phyloP scores from a whole-genome alignment of 1,284 basidiomycete genomes.

The Malassezia obtusa region DNA sequence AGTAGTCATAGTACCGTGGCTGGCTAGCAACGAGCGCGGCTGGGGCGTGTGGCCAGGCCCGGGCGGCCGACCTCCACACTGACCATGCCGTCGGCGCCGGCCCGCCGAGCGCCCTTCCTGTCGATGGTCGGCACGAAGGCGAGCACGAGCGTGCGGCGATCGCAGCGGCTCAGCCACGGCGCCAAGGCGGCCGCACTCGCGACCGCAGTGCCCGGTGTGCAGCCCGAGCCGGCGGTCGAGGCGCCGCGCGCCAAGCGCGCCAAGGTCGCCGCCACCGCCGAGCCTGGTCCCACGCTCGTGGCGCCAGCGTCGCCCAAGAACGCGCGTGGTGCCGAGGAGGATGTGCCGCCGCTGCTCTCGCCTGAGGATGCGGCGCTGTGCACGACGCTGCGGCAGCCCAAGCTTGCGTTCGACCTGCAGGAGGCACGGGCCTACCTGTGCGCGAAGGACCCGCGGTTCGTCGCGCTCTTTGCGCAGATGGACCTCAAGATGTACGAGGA shows the following conservation, averaged over 20 bases:
- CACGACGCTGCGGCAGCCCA: constrained; percentile 12
- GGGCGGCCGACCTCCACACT: background rate
- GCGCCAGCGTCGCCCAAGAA: background rate
- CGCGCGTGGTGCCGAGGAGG: too few relatives aligned
- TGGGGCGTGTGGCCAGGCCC: too few relatives aligned
- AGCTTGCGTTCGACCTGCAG: constrained; percentile 5
- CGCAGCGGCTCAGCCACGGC: background rate
- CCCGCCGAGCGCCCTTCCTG: background rate
- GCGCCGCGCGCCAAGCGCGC: background rate
- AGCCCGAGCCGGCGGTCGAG: background rate
- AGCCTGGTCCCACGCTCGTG: background rate
- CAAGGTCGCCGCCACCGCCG: background rate
- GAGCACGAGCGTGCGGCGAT: constrained; percentile 4
- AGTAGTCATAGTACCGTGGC: constrained; percentile 20
- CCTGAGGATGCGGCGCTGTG: constrained; percentile 2
- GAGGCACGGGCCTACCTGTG: constrained; percentile 12
- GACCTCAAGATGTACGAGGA: constrained; percentile 53
- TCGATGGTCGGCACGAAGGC: background rate
- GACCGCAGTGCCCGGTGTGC: background rate
- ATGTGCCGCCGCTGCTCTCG: constrained; percentile 3
- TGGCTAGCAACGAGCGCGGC: too few relatives aligned
- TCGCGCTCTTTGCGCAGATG: constrained; percentile 12
- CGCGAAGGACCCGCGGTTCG: constrained; percentile 5
- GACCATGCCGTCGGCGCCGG: background rate
- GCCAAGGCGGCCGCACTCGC: background rate